Evolutionary conservation across 768 basidiomycete species (phyloP), one percentile per base, ranked within the genome.

Genomic region (Pholiota molesta): DNA sequence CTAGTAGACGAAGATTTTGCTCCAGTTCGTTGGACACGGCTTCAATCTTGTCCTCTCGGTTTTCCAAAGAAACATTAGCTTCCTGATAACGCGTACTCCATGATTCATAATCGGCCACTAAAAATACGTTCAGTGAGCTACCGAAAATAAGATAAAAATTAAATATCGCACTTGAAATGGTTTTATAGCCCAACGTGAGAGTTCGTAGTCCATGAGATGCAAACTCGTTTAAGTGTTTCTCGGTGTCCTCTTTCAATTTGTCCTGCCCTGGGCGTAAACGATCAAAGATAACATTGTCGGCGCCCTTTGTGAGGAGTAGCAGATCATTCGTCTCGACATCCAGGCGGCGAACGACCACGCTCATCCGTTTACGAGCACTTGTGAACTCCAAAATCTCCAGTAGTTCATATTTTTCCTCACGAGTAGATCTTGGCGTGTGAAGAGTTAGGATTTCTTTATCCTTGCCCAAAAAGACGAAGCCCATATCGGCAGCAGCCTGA

Each of bases 211-310:
- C 94, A 57, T 88, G 86, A 60, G 82, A 88, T 8, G 97, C 97
- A 74, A 98, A 99, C 67, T 88, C 84, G 66, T 88, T 89, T 42
- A 99, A 78, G 70, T 97, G 92, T 47, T 74, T 75, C 74, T 95
- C 94, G 23, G 97, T 98, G 67, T 81, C 82, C 54, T 77, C 76
- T 76, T 88, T 92, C 60, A 95, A 73, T 53, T 88, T 88, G 26
- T 85, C 84, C 26, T 74, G 74, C 16, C 90, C 91, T 1, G 81
- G 70, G 61, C 81, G 86, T 57, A 97, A 77, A 54, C 96, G 82
- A 71, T 98, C 95, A 68, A 97, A 97, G 62, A 99, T 92, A 69
- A 98, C 89, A 67, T 94, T 97, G 74, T 99, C 97, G 16, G 97
- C 97, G 17, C 97, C 97, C 74, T 99, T 99, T 58, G 83, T 83